Evolutionary conservation across 202 grass and related monocot species (phyloP).

Genomic region (Dendrocalamus latiflorus): DNA sequence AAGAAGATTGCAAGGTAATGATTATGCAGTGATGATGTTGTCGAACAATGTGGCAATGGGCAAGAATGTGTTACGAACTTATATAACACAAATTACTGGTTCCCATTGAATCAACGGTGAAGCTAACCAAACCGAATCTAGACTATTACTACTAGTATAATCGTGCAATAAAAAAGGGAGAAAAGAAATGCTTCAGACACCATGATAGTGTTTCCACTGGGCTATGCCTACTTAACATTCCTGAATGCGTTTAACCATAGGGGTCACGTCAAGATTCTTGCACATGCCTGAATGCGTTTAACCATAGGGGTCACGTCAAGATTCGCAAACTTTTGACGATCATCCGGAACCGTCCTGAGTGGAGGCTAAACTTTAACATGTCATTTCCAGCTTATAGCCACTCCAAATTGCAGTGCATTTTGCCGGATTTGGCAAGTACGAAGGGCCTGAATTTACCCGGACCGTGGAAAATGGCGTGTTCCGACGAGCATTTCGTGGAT

Average conservation of each 20-base stretch:
- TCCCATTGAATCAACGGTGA: neutral
- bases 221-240: too few relatives aligned
- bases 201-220: constrained; percentile 30
- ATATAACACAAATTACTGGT: neutral
- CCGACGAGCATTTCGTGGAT: neutral
- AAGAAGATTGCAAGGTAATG: neutral
- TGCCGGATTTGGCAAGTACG: constrained; percentile 31
- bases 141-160: too few relatives aligned
- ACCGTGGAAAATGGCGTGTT: constrained; percentile 5
- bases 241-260: too few relatives aligned
- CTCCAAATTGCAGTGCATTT: neutral
- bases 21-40: neutral
- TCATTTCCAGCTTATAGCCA: constrained; percentile 13
- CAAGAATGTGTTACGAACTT: neutral
- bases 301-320: neutral
- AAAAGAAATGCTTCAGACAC: constrained; percentile 19
- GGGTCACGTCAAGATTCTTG: too few relatives aligned
- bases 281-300: neutral
- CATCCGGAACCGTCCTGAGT: neutral
- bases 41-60: neutral
- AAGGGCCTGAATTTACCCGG: neutral
- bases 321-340: neutral
- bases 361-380: neutral
- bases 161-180: neutral
- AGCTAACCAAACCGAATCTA: constrained; percentile 7